These are phyloP conservation scores for Murraya koenigii DNA, from an alignment of 345 rosid genomes.

Conservation along the genomic window DNA sequence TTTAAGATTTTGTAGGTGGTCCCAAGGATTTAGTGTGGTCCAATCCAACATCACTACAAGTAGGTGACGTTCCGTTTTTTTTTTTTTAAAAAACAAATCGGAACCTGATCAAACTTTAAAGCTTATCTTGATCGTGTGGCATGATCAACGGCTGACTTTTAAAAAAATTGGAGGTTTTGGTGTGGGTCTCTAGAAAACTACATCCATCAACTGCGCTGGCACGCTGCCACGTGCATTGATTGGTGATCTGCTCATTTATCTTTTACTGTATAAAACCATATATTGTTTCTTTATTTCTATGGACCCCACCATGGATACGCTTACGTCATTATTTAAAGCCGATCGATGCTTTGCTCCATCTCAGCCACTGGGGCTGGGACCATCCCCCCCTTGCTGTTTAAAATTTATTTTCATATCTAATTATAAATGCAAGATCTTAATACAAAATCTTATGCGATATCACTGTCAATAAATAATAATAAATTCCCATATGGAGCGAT, in stretches of 20 bases:
- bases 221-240: constrained; percentile 15
- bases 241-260: constrained; percentile 20
- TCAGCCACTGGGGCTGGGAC: constrained; percentile 1
- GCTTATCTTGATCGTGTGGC: constrained; percentile 3
- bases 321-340: constrained; percentile 22
- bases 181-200: constrained; percentile 16
- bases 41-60: not conserved
- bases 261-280: constrained; percentile 20
- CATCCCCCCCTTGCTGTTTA: not conserved
- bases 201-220: not conserved
- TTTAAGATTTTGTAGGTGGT: constrained; percentile 37
- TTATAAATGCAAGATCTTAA: no score
- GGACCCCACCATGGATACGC: constrained; percentile 26
- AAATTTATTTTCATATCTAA: not conserved
- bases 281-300: constrained; percentile 25
- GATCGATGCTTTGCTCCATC: not conserved
- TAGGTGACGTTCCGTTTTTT: constrained; percentile 7
- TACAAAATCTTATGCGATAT: no score
- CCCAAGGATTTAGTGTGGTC: not conserved
- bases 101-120: not conserved
- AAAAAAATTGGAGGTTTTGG: not conserved
- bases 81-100: no score
- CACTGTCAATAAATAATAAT: no score
- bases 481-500: no score
- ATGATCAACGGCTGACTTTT: not conserved